Evolutionary conservation across 495 filamentous ascomycete species (phyloP).

Genomic region (Penicillium cosmopolitanum): DNA sequence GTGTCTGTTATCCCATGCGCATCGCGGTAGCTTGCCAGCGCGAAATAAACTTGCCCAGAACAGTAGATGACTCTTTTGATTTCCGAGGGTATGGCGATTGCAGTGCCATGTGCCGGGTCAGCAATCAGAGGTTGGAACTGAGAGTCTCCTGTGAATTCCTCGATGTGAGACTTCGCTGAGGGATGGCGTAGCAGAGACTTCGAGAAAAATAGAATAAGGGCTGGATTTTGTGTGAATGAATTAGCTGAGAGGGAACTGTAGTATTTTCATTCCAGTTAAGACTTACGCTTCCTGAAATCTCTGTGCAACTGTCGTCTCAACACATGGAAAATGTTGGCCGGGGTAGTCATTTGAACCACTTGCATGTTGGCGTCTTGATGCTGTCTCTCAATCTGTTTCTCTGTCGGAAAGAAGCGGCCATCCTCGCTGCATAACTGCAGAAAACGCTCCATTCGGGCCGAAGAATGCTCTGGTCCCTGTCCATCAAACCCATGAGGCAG

Average conservation of each 20-base stretch:
- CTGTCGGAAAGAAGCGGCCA: slow-evolving; percentile 83
- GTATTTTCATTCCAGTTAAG: slow-evolving; percentile 57
- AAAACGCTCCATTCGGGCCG: slow-evolving; percentile 95
- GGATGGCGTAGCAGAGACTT: slow-evolving; percentile 94
- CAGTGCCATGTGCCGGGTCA: slow-evolving; percentile 76
- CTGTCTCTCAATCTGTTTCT: slow-evolving; percentile 90
- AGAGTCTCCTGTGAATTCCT: slow-evolving; percentile 85
- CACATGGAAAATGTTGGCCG: slow-evolving; percentile 94
- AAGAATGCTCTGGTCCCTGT: slow-evolving; percentile 98
- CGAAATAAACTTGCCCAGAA: slow-evolving; percentile 90
- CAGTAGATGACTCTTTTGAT: slow-evolving; percentile 94
- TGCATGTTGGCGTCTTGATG: slow-evolving; percentile 99
- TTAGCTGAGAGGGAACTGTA: background rate
- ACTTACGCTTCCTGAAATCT: slow-evolving; percentile 97
- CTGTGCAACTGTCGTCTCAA: slow-evolving; percentile 96
- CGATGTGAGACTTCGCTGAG: slow-evolving; percentile 80
- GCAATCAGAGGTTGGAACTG: slow-evolving; percentile 96
- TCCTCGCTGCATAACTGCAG: slow-evolving; percentile 98
- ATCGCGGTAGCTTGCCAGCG: slow-evolving; percentile 87
- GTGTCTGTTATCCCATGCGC: slow-evolving; percentile 81
- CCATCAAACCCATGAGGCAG: slow-evolving; percentile 98
- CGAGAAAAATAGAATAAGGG: slow-evolving; percentile 95
- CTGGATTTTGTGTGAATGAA: slow-evolving; percentile 58
- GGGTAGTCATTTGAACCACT: slow-evolving; percentile 89
- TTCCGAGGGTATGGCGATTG: slow-evolving; percentile 77